phyloP scores from a whole-genome alignment of 2,329 filamentous ascomycete genomes.

The Fusarium guadeloupense region DNA sequence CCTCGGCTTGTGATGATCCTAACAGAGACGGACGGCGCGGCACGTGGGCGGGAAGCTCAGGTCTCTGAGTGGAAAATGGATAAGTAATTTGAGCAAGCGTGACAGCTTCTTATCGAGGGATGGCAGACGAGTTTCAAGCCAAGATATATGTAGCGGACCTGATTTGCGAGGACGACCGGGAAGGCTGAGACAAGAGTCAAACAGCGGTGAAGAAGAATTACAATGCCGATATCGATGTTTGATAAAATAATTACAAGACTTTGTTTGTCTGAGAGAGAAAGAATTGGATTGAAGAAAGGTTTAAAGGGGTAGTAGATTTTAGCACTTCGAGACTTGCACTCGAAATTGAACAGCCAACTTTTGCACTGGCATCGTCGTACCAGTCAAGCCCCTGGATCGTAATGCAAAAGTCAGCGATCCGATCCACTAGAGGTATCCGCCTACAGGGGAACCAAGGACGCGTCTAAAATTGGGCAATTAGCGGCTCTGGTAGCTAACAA shows the following conservation, averaged over 20 bases:
- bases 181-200: constrained; percentile 27
- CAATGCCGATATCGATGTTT: no score
- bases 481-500: constrained; percentile 27
- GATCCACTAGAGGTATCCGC: constrained; percentile 34
- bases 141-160: constrained; percentile 21
- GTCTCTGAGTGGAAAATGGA: constrained; percentile 10
- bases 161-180: constrained; percentile 26
- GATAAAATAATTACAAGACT: background rate
- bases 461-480: constrained; percentile 37
- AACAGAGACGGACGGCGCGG: constrained; percentile 26
- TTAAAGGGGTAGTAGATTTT: constrained; percentile 35
- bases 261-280: constrained; percentile 17
- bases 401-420: constrained; percentile 31
- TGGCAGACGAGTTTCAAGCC: constrained; percentile 30
- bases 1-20: constrained; percentile 16
- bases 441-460: constrained; percentile 15
- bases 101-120: constrained; percentile 32
- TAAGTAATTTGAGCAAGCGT: constrained; percentile 14
- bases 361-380: constrained; percentile 28
- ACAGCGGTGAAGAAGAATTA: constrained; percentile 28
- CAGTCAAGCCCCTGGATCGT: constrained; percentile 30
- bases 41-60: constrained; percentile 27
- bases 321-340: constrained; percentile 14
- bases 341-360: constrained; percentile 31
- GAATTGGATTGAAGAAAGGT: constrained; percentile 12